phyloP scores from a whole-genome alignment of 2,329 filamentous ascomycete species.

The Epichloe festucae region DNA sequence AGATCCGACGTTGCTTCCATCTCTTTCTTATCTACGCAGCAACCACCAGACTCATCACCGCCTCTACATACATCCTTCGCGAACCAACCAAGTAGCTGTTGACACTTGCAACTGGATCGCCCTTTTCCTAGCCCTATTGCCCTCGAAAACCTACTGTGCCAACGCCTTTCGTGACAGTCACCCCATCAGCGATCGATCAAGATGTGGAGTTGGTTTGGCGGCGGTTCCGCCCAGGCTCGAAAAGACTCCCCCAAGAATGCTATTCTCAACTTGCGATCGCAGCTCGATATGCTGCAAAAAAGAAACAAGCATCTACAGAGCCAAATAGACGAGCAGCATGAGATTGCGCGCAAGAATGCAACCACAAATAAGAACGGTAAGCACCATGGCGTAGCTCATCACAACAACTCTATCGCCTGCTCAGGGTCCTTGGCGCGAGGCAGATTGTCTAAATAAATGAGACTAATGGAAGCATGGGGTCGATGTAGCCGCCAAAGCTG shows the following conservation, averaged over 20 bases:
- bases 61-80: background rate
- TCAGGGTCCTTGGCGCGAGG: constrained; percentile 1
- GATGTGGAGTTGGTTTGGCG: constrained; percentile 88
- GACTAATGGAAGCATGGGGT: constrained; percentile 9
- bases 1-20: background rate
- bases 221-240: constrained; percentile 65
- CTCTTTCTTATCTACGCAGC: background rate
- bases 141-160: background rate
- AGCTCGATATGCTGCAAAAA: constrained; percentile 97
- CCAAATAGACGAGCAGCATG: constrained; percentile 88
- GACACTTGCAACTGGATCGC: background rate
- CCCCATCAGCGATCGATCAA: constrained; percentile 11
- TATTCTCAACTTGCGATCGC: constrained; percentile 73
- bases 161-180: background rate
- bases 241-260: constrained; percentile 98
- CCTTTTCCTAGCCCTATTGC: too few relatives aligned
- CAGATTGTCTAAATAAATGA: constrained; percentile 7
- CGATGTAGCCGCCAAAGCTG: constrained; percentile 67
- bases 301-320: constrained; percentile 80
- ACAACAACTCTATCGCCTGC: background rate
- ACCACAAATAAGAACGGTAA: constrained; percentile 78
- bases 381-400: constrained; percentile 13
- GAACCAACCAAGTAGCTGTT: background rate
- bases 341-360: constrained; percentile 77
- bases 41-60: background rate